Evolutionary conservation across 2,329 filamentous ascomycete species (phyloP), one percentile per base, ranked within the genome.

Genomic region (Exserohilum rostratum): DNA sequence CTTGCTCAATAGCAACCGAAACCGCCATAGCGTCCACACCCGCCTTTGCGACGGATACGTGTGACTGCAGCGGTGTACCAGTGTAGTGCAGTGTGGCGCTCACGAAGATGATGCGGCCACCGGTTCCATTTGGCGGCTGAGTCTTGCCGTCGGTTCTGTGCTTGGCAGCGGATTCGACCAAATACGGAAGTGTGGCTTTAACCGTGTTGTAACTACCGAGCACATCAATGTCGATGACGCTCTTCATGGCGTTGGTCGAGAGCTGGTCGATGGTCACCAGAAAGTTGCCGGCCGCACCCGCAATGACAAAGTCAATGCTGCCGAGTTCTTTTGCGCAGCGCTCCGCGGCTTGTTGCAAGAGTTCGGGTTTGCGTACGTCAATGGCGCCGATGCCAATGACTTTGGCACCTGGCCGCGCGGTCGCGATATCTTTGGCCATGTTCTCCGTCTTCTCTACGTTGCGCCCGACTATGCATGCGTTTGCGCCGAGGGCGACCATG

Each of bases 251-350:
- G 72, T 98, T 98, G 54, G 90, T 78, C 35, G 87, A 91, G 45
- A 98, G 84, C 58, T 88, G 88, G 35, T 88, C 84, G 56, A 98
- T 88, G 4, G 93, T 90, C 0, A 91, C 89, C 18, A 99, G 83
- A 76, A 98, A 99, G 77, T 99, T 99, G 55, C 95, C 95, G 15
- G 95, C 95, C 12, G 95, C 95, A 46, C 95, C 95, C 17, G 93
- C 93, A 72, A 97, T 96, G 53, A 96, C 90, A 74, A 88, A 97
- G 76, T 99, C 95, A 62, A 99, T 93, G 11, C 84, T 83, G 5
- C 95, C 95, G 5, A 99, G 82, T 76, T 97, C 91, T 64, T 86
- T 84, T 1, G 86, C 90, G 69, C 92, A 96, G 59, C 83, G 83
- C 54, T 93, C 89, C 0, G 90, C 93, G 0, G 93, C 92, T 50